phyloP scores from a whole-genome alignment of 108 stramenopile species.

The Conticribra weissflogii region DNA sequence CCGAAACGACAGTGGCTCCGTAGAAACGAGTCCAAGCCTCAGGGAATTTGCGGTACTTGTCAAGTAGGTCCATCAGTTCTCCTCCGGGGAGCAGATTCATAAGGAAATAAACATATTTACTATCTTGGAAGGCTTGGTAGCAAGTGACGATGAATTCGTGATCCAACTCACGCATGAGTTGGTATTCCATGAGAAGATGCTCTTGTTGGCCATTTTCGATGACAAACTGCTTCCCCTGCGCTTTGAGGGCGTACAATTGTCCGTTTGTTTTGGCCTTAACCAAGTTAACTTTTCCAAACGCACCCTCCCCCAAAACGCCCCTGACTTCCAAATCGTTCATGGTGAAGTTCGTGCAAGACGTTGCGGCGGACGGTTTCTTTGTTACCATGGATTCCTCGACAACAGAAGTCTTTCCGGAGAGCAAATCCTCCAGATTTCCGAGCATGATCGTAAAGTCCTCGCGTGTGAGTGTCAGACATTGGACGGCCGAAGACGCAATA shows the following conservation, averaged over 20 bases:
- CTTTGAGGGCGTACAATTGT: slow-evolving; percentile 65
- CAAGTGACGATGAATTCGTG: slow-evolving; percentile 42
- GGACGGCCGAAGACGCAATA: slow-evolving; percentile 54
- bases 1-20: slow-evolving; percentile 49
- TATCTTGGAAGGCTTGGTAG: slow-evolving; percentile 49
- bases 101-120: slow-evolving; percentile 51
- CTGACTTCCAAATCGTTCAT: slow-evolving; percentile 16
- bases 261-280: slow-evolving; percentile 21
- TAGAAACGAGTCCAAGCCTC: slow-evolving; percentile 53
- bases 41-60: slow-evolving; percentile 25
- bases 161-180: slow-evolving; percentile 48
- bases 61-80: slow-evolving; percentile 52
- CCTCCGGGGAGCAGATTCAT: slow-evolving; percentile 62
- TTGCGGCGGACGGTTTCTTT: neutral
- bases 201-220: slow-evolving; percentile 57
- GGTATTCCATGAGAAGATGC: slow-evolving; percentile 49
- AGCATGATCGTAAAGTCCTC: slow-evolving; percentile 69
- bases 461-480: slow-evolving; percentile 42
- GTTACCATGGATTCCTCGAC: neutral
- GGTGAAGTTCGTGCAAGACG: neutral
- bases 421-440: slow-evolving; percentile 58
- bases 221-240: slow-evolving; percentile 58
- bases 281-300: slow-evolving; percentile 45
- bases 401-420: slow-evolving; percentile 30
- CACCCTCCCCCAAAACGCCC: slow-evolving; percentile 42